Evolutionary conservation across 345 rosid species (phyloP), one percentile per base, ranked within the genome.

Genomic region (Citrus maxima): DNA sequence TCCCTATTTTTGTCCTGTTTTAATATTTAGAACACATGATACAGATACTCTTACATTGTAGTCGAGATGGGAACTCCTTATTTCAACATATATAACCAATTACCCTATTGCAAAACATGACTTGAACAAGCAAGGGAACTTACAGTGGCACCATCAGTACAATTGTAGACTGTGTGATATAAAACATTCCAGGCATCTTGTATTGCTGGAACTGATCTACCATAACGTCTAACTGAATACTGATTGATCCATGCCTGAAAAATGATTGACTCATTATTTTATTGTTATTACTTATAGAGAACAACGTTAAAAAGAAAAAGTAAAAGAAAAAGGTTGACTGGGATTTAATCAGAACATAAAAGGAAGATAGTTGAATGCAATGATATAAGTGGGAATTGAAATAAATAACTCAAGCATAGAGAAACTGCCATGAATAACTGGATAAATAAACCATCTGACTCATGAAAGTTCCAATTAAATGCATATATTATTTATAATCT

Each of bases 1-100:
- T 91, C 95, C 78, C 95, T 84, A 80, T 91, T 91, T 87, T 91
- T 91, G 83, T 91, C 92, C 95, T 91, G 90, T 62, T 78, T 59
- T 73, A 59, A 37, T 34, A 27, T 60, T 25, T 5, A 54, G 19
- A 58, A 71, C 24, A 77, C 22, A 74, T 5, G 42, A 70, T 35
- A 49, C 9, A 69, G 28, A 80, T 21, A 19, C 65, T 60, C 25
- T 46, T 55, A 49, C 42, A 3, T 32, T 64, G 2, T 51, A 3
- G 24, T 16, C 28, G 35, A 27, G n/a, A 42, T 30, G 10, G 14
- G 64, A 68, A 58, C 14, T 60, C 7, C 46, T 28, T 38, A 24
- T 19, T 64, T 30, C 38, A 1, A 30, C 32, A 21, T 32, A 54
- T 5, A 54, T 54, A 24, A 24, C 28, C 3, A 4, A 27, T n/a